Evolutionary conservation across 768 basidiomycete genomes (phyloP), one percentile per base, ranked within the genome.

Genomic region (Lepiota brunneoincarnata): DNA sequence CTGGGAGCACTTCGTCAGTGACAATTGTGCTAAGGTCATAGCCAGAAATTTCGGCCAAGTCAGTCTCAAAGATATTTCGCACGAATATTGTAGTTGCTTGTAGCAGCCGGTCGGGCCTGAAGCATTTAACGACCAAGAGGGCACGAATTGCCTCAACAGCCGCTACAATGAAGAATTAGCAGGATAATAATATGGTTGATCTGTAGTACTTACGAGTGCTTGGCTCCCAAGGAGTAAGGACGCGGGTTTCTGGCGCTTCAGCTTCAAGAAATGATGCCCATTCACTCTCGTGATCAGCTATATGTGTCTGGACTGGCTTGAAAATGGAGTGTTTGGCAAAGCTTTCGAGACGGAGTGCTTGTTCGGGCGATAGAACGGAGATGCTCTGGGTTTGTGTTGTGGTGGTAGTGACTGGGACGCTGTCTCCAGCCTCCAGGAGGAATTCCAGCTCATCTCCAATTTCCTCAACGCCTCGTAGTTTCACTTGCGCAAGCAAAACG

Each of bases 21-120:
- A 98, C 92, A 75, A 98, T 87, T 7, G 71, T 67, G 17, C 80
- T 78, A 23, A 99, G 81, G 50, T 94, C 89, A 65, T 86, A 91
- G 41, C 76, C 80, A 1, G 92, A 79, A 66, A 88, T 81, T 10
- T 74, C 70, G 14, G 89, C 79, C n/a, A 98, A 75, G 60, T 96
- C 92, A 6, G 81, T 78, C 51, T 84, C 79, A 74, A 99, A 97
- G 11, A 91, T 86, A 10, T 75, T 72, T 38, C 79, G 77, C 24
- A 91, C 89, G 59, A 97, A 91, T 17, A 79, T 61, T 3, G 86
- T 83, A 2, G 89, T 87, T 1, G 92, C 87, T 66, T 93, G 93
- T 42, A 94, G 72, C 11, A 98, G 77, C 47, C 94, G 86, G 70
- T 98, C 96, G 6, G 96, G 94, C 44, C 96, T 83, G 68, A 99